Conservation (phyloP, 176 grass and related monocot species). For the Oryza longistaminata region DNA sequence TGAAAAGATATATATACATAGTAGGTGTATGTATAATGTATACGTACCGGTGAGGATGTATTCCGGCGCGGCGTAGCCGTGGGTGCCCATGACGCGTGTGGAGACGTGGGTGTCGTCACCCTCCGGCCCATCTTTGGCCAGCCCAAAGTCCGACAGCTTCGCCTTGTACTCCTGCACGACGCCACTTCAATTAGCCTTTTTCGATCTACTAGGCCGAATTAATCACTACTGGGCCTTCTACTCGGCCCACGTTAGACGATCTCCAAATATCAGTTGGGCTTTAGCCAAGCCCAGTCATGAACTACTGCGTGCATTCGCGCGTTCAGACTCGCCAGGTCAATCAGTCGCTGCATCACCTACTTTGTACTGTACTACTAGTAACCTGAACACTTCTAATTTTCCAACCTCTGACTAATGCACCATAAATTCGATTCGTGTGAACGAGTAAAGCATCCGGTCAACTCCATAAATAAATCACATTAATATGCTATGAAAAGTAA, state of each 20-base stretch:
- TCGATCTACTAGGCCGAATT: no score
- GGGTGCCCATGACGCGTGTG: conserved; percentile 85
- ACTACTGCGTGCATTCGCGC: background rate
- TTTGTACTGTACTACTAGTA: background rate
- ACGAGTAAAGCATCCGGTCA: background rate
- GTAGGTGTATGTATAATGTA: no score
- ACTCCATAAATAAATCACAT: background rate
- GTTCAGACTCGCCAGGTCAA: background rate
- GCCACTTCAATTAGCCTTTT: no score
- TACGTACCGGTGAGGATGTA: conserved; percentile 79
- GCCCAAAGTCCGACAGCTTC: conserved; percentile 87
- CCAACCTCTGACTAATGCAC: background rate
- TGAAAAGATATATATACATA: no score
- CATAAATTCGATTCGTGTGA: background rate
- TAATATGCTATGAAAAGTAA: background rate
- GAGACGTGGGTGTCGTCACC: conserved; percentile 88
- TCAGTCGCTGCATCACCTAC: background rate
- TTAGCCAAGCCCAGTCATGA: background rate
- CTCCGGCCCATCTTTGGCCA: conserved; percentile 76
- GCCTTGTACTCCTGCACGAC: conserved; percentile 61
- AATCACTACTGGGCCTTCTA: no score
- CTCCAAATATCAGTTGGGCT: background rate
- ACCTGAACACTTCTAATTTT: background rate
- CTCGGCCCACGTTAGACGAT: background rate
- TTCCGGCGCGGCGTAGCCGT: conserved; percentile 87